phyloP scores from a whole-genome alignment of 768 basidiomycete species.

The Leucocoprinus leucothites region DNA sequence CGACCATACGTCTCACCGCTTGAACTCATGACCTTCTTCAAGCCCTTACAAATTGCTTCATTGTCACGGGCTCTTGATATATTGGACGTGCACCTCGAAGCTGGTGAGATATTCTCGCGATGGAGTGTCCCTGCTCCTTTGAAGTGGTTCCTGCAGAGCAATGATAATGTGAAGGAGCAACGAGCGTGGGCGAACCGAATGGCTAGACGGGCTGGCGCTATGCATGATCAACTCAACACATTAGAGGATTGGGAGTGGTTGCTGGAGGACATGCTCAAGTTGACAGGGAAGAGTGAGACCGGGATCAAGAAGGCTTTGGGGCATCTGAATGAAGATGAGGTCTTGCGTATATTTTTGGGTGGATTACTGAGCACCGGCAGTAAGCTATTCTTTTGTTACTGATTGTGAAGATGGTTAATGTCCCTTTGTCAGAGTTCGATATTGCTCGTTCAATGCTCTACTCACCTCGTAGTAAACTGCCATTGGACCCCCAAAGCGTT shows the following conservation, averaged over 20 bases:
- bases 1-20: conserved; percentile 53
- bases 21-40: conserved; percentile 81
- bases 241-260: conserved; percentile 85
- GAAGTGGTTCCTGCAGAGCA: conserved; percentile 87
- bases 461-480: conserved; percentile 42
- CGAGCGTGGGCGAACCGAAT: conserved; percentile 84
- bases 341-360: conserved; percentile 78
- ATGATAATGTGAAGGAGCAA: conserved; percentile 63
- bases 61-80: conserved; percentile 86
- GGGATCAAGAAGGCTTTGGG: conserved; percentile 78
- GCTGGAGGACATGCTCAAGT: conserved; percentile 86
- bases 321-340: conserved; percentile 63
- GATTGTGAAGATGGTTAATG: background rate
- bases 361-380: conserved; percentile 86
- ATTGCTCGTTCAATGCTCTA: conserved; percentile 62
- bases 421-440: conserved; percentile 48
- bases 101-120: conserved; percentile 85
- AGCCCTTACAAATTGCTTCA: conserved; percentile 67
- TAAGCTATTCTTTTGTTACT: conserved; percentile 44
- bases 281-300: conserved; percentile 61
- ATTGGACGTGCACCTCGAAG: conserved; percentile 91
- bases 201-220: conserved; percentile 65
- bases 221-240: conserved; percentile 49
- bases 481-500: conserved; percentile 45
- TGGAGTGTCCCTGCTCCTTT: conserved; percentile 85